Base-by-base conservation (phyloP, 106 monocot genomes). In the Posidonia australis region DNA sequence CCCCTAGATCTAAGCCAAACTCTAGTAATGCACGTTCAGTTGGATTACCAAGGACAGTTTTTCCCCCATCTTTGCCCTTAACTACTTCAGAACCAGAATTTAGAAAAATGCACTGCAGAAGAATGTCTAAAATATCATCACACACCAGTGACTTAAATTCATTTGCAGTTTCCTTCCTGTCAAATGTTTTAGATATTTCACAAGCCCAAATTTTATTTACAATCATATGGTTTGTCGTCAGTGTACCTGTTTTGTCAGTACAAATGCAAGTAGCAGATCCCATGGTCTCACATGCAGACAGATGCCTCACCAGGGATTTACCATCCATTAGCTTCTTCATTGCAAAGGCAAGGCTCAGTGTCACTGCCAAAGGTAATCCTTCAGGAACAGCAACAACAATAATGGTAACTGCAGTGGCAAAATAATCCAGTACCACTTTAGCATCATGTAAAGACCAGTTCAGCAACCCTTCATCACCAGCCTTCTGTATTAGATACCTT, bases 221-320 rank as follows among this genome's bases (percentile, higher is more conserved):
- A 53, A 86, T 78, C 96, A 96, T 96, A 60, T 83, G 96, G 75
- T 96, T 96, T 54, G 96, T 90, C 46, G 96, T 96, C 67, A 96
- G 56, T 22, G 96, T 96, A 20, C 96, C 96, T 14, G 96, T 96
- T 73, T 96, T 96, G 78, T 96, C 96, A 11, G 96, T 96, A 65
- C 96, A 96, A 62, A 96, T 96, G 78, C 90, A 87, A 70, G 62
- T 77, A 46, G 84, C 71, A 63, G 96, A 96, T n/a, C 96, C 96
- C 96, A 96, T 90, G 25, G 96, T 96, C 67, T 96, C 96, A 59
- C 96, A 96, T 44, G 96, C 96, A 49, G 96, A 84, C 20, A 96
- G 72, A 67, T 96, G 90, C 44, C 96, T 77, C 13, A 96, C 96
- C 54, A 90, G 84, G 28, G 96, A 86, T 56, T 82, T 87, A 45